phyloP scores from a whole-genome alignment of 2,329 filamentous ascomycete species.

The Penicillium aurantiogriseum region DNA sequence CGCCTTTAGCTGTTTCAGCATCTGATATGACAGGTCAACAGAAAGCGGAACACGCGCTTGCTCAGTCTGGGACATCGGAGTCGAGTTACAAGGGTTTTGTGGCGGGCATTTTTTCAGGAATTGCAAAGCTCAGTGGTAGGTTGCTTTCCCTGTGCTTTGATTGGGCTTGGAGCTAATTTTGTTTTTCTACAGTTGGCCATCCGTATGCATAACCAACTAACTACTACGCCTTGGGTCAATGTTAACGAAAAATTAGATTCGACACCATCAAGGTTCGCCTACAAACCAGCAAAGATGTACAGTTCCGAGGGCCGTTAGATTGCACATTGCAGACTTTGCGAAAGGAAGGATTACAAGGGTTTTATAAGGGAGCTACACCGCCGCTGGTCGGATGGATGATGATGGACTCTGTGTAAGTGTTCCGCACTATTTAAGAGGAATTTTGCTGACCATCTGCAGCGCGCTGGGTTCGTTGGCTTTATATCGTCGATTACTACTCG shows the following conservation, averaged over 20 bases:
- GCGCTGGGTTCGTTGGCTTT: constrained; percentile 92
- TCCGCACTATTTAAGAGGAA: neutral
- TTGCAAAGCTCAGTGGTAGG: constrained; percentile 82
- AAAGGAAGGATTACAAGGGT: constrained; percentile 76
- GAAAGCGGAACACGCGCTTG: constrained; percentile 13
- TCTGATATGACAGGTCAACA: constrained; percentile 8
- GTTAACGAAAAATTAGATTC: constrained; percentile 55
- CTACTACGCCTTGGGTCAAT: neutral
- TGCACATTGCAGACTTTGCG: constrained; percentile 81
- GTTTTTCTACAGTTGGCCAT: constrained; percentile 53
- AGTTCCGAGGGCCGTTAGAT: constrained; percentile 82
- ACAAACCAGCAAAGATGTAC: constrained; percentile 74
- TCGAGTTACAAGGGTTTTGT: constrained; percentile 91
- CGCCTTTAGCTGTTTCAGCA: constrained; percentile 12
- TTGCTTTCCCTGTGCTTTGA: constrained; percentile 12
- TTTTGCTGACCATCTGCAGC: constrained; percentile 25
- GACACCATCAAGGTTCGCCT: constrained; percentile 96
- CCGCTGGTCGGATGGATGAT: constrained; percentile 97
- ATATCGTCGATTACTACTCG: constrained; percentile 79
- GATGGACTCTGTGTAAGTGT: constrained; percentile 72
- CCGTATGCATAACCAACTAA: constrained; percentile 45
- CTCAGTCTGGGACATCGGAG: constrained; percentile 20
- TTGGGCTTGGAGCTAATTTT: neutral
- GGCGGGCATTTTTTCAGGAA: constrained; percentile 90
- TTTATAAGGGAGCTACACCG: constrained; percentile 94